Evolutionary conservation across 805 yeast genomes (phyloP).

Genomic region (Pichia nanzhaoensis): DNA sequence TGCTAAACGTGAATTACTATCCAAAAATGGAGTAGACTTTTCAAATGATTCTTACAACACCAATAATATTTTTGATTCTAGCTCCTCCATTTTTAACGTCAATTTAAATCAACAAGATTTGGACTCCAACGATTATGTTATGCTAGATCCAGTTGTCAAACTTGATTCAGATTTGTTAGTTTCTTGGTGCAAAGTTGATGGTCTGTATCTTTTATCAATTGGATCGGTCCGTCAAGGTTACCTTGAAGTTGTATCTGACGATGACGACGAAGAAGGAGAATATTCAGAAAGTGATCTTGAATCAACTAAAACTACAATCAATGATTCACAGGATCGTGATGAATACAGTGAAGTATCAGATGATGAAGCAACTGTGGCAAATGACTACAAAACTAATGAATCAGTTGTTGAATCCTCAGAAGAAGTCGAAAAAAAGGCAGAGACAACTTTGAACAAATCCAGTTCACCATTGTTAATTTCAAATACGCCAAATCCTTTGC

Average conservation of each 20-base stretch:
- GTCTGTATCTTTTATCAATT: slow-evolving; percentile 15
- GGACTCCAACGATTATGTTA: slow-evolving; percentile 7
- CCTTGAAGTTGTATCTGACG: slow-evolving; percentile 28
- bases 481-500: slow-evolving; percentile 34
- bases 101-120: background rate
- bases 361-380: slow-evolving; percentile 2
- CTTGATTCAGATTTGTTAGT: slow-evolving; percentile 27
- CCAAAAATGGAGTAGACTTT: slow-evolving; percentile 8
- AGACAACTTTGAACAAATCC: background rate
- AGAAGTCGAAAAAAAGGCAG: background rate
- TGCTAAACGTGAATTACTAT: slow-evolving; percentile 12
- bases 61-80: background rate
- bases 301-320: too few relatives aligned
- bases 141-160: slow-evolving; percentile 23
- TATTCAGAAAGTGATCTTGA: slow-evolving; percentile 8
- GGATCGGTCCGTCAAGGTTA: slow-evolving; percentile 14
- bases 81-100: background rate
- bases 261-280: slow-evolving; percentile 22
- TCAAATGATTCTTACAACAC: background rate
- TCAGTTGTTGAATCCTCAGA: slow-evolving; percentile 1
- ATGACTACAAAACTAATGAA: slow-evolving; percentile 3
- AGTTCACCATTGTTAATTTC: slow-evolving; percentile 7
- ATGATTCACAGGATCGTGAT: background rate
- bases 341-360: background rate
- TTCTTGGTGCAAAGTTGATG: slow-evolving; percentile 26